phyloP scores from a whole-genome alignment of 768 basidiomycete species.

The Agaricus sinodeliciosus region DNA sequence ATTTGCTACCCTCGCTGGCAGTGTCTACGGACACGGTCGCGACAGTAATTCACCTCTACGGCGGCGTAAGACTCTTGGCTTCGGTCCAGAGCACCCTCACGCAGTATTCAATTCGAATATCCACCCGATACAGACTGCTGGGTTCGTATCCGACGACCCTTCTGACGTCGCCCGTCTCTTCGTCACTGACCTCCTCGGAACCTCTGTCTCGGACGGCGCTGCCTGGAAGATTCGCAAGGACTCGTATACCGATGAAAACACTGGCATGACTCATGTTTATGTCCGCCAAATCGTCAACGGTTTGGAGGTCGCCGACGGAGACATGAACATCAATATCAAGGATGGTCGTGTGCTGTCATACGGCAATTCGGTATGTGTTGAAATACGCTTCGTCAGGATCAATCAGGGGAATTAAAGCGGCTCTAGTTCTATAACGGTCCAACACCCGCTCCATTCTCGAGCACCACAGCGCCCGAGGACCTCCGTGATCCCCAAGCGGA shows the following conservation, averaged over 20 bases:
- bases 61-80: constrained; percentile 86
- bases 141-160: constrained; percentile 41
- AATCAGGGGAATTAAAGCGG: constrained; percentile 1
- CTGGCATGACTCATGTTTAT: constrained; percentile 87
- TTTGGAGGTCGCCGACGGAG: constrained; percentile 82
- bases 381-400: not conserved
- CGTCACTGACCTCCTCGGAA: constrained; percentile 39
- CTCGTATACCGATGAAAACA: constrained; percentile 82
- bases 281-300: constrained; percentile 81
- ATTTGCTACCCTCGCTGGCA: constrained; percentile 53
- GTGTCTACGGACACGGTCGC: constrained; percentile 39
- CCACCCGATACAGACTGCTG: constrained; percentile 37
- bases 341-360: constrained; percentile 79
- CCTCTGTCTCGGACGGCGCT: constrained; percentile 27
- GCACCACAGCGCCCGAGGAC: constrained; percentile 23
- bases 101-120: constrained; percentile 55
- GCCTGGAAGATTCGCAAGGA: constrained; percentile 69
- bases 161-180: constrained; percentile 59
- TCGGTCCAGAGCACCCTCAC: constrained; percentile 76
- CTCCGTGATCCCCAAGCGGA: constrained; percentile 44
- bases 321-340: constrained; percentile 91
- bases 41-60: constrained; percentile 25
- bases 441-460: constrained; percentile 31
- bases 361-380: constrained; percentile 70
- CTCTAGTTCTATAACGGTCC: constrained; percentile 71